Evolutionary conservation across 2,329 filamentous ascomycete genomes (phyloP), one percentile per base, ranked within the genome.

Genomic region (Aspergillus carbonarius): DNA sequence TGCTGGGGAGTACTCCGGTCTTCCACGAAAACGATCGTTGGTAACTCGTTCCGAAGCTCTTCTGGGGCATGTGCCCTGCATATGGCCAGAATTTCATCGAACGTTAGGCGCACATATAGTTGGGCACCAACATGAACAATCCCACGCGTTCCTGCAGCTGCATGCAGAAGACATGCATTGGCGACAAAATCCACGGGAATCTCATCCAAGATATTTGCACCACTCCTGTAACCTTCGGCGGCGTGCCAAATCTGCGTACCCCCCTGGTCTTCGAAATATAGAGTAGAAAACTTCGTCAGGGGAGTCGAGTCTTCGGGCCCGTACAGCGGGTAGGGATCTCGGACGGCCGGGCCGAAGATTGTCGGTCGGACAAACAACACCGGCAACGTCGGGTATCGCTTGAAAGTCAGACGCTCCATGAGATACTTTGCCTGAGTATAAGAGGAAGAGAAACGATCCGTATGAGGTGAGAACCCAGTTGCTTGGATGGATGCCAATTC

Each of bases 131-230:
- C 30, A 18, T 73, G 70, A 3, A 73, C 66, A 17, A 71, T 67
- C 0, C 71, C 71, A 2, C 57, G 68, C 9, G 70, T 72, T 8
- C 62, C 64, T 12, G 68, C 68, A 6, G 69, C 70, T 1, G 68
- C 67, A 30, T 73, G 71, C 8, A 72, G 39, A 13, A 73, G 62
- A 60, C 69, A 70, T 1, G 68, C 66, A 47, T 72, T 73, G 27
- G 71, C 70, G 15, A 73, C 71, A 30, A 73, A 68, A 40, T 73
- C 71, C 3, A 73, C 71, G 0, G 71, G 71, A 2, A 72, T 68
- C 55, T 73, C 71, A 34, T 73, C 71, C 8, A 72, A 54, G 32
- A 71, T 67, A 35, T 73, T 73, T 18, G 65, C 61, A 3, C 69
- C 71, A 8, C 62, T 68, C 5, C 61, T 61, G 34, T 68, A 68